These are phyloP conservation scores for Xerocomus nothofagi DNA, from an alignment of 1,284 basidiomycete species.

Conservation along the genomic window DNA sequence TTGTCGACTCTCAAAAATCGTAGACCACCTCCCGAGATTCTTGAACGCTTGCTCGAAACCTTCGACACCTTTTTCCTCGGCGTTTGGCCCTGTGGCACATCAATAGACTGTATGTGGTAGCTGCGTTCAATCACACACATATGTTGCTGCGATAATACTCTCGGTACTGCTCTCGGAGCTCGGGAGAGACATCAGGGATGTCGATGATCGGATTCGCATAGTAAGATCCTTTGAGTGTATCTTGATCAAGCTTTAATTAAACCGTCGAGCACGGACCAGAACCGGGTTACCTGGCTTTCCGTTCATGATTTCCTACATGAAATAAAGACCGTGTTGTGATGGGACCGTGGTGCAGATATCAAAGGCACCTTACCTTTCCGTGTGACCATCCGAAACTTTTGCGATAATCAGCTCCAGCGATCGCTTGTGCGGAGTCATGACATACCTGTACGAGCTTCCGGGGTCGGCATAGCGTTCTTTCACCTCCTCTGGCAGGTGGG, in stretches of 20 bases:
- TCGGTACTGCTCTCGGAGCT: constrained; percentile 56
- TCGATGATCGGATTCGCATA: constrained; percentile 88
- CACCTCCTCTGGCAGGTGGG: constrained; percentile 59
- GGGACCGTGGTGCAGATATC: not conserved
- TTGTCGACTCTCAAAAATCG: not conserved
- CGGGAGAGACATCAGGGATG: constrained; percentile 54
- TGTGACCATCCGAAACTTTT: constrained; percentile 91
- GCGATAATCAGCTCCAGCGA: constrained; percentile 6
- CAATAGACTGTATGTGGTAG: not conserved
- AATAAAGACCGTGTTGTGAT: not conserved
- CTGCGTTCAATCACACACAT: constrained; percentile 44
- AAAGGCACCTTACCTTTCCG: constrained; percentile 62
- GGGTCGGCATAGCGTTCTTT: constrained; percentile 74
- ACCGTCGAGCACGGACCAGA: not conserved
- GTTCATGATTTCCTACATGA: constrained; percentile 87
- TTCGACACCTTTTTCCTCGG: constrained; percentile 58
- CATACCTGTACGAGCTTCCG: constrained; percentile 68
- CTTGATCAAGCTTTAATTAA: constrained; percentile 38
- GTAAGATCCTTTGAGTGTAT: constrained; percentile 86
- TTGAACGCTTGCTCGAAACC: constrained; percentile 88
- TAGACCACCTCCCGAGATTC: constrained; percentile 63
- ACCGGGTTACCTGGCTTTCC: constrained; percentile 68
- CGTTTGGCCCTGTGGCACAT: constrained; percentile 63
- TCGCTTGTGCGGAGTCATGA: not conserved
- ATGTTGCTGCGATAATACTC: constrained; percentile 82